phyloP scores from a whole-genome alignment of 176 grass and related monocot genomes.

The Metroxylon sagu region DNA sequence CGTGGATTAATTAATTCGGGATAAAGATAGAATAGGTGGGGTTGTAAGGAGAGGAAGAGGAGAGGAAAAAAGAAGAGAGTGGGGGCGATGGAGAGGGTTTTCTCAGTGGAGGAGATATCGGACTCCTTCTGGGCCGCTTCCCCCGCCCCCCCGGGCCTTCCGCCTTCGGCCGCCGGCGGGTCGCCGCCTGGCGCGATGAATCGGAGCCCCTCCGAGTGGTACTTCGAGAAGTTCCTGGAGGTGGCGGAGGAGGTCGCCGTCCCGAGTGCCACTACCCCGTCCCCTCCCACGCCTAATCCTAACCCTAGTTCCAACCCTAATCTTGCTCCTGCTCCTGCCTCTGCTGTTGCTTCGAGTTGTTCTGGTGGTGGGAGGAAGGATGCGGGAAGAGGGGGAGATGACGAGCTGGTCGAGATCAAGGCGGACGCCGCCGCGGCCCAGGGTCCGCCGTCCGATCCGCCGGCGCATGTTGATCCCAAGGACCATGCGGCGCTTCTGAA shows the following conservation, averaged over 20 bases:
- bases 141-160: too few relatives aligned
- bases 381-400: slow-evolving; percentile 1
- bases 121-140: slow-evolving; percentile 5
- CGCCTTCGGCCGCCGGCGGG: not conserved
- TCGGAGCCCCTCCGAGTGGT: slow-evolving; percentile 31
- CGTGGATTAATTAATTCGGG: too few relatives aligned
- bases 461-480: slow-evolving; percentile 23
- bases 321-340: not conserved
- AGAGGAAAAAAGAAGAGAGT: not conserved
- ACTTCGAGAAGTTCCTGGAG: slow-evolving; percentile 34
- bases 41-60: not conserved
- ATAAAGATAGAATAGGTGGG: too few relatives aligned
- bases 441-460: not conserved
- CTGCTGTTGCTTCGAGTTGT: not conserved
- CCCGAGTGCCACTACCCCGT: not conserved
- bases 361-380: not conserved
- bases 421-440: slow-evolving; percentile 5
- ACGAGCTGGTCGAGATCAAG: slow-evolving; percentile 36
- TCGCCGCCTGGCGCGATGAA: slow-evolving; percentile 4
- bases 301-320: not conserved
- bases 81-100: not conserved
- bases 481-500: slow-evolving; percentile 51
- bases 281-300: not conserved
- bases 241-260: slow-evolving; percentile 4
- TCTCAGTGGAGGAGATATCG: slow-evolving; percentile 4